phyloP scores from a whole-genome alignment of 192 early-diverging fungal genomes.

The Backusella tuberculispora region DNA sequence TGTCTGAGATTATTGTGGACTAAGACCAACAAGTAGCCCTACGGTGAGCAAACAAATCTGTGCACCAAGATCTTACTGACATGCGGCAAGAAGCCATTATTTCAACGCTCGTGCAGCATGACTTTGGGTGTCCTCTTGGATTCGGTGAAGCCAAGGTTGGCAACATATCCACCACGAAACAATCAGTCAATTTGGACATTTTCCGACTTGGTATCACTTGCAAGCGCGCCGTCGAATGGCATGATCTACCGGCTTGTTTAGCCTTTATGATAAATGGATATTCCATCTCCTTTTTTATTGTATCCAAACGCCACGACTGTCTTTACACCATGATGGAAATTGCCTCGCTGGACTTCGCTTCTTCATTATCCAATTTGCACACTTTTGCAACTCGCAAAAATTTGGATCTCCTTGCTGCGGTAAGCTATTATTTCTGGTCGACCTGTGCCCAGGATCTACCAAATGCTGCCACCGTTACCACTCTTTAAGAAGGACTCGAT shows the following conservation, averaged over 20 bases:
- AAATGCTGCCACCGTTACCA: constrained; percentile 8
- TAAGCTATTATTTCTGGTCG: background rate
- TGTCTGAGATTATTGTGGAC: constrained; percentile 19
- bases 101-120: constrained; percentile 16
- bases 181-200: constrained; percentile 17
- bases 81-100: constrained; percentile 21
- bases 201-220: constrained; percentile 19
- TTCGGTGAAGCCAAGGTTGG: constrained; percentile 20
- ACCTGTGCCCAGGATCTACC: constrained; percentile 8
- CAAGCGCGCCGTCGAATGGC: constrained; percentile 12
- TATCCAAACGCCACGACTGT: constrained; percentile 7
- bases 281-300: constrained; percentile 20
- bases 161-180: constrained; percentile 19
- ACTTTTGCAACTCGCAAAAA: constrained; percentile 10
- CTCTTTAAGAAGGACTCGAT: background rate
- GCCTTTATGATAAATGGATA: constrained; percentile 21
- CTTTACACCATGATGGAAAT: constrained; percentile 21
- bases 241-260: constrained; percentile 22
- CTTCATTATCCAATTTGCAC: constrained; percentile 4
- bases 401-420: background rate
- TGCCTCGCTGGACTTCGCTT: constrained; percentile 10
- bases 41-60: constrained; percentile 15
- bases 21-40: constrained; percentile 3
- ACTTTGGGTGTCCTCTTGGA: constrained; percentile 18
- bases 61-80: background rate